Evolutionary conservation across 257 asterid species (phyloP), one percentile per base, ranked within the genome.

Genomic region (Forsythia suspensa): DNA sequence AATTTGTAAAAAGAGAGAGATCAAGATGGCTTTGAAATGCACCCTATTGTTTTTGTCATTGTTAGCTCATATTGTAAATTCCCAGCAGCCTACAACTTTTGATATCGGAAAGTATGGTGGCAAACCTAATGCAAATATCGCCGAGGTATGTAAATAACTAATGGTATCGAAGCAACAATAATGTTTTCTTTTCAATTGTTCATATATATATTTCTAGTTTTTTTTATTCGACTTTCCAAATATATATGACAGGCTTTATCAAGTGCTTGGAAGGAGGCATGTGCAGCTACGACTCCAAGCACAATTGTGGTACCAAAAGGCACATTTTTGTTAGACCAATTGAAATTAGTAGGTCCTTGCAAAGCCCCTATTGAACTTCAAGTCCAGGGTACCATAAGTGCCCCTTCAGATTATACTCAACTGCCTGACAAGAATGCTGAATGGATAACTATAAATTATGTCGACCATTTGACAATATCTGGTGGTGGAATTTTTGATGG

Each of bases 401-500:
- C 91, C 34, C 75, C 78, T 48, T 0, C 81, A 0, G 91, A 83
- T 71, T 76, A 79, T 3, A 10, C 11, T 2, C 73, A 77, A 57
- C 66, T 57, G 20, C 77, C 87, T 13, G 38, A 80, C 76, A 68
- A 77, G 57, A 42, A 68, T 0, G 76, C 51, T 0, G 86, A 82
- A 40, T 91, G 94, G 94, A 8, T 90, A 5, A 84, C 88, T 2
- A 2, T 90, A n/a, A 68, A 83, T 4, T 79, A 88, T 11, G 67
- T 88, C n/a, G 78, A 84, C 36, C 6, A 24, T 20, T 77, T 91
- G 46, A 86, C 90, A 36, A 63, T 91, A 44, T 80, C 83, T 1
- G 95, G 92, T 24, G 82, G 79, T 2, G 93, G 95, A 4, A 70
- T 80, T 6, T 73, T 88, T 13, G 90, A 88, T 43, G 95, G 95